A percentile compares a stretch with the other conserved stretches of the same genome.
phyloP scores from a whole-genome alignment of 2,329 filamentous ascomycete genomes.

The Fusarium transvaalense region DNA sequence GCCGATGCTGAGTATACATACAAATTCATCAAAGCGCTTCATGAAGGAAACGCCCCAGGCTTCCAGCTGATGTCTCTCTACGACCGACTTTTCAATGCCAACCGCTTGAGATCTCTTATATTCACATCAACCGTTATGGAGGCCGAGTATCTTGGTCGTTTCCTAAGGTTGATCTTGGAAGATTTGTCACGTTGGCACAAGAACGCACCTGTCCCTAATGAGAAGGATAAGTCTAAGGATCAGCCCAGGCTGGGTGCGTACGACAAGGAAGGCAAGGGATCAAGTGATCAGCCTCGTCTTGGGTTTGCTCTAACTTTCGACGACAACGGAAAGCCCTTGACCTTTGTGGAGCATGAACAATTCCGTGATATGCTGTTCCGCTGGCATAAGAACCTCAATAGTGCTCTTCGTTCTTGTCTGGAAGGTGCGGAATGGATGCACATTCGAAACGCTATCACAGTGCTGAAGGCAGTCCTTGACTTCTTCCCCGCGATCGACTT shows the following conservation, averaged over 20 bases:
- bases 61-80: conserved; percentile 89
- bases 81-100: conserved; percentile 85
- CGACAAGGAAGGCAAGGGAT: conserved; percentile 78
- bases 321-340: conserved; percentile 72
- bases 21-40: conserved; percentile 86
- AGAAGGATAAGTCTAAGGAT: conserved; percentile 55
- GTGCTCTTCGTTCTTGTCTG: conserved; percentile 84
- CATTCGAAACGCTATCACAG: conserved; percentile 92
- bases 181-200: conserved; percentile 89
- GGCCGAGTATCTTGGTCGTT: conserved; percentile 91
- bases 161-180: conserved; percentile 83
- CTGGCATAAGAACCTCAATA: conserved; percentile 88
- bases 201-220: conserved; percentile 69
- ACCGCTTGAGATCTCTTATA: conserved; percentile 83
- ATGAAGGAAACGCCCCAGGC: conserved; percentile 84
- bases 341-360: conserved; percentile 83
- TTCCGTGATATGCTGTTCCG: conserved; percentile 88
- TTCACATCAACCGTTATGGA: conserved; percentile 92
- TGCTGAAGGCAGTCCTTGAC: conserved; percentile 83
- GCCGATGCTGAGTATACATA: conserved; percentile 91
- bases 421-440: conserved; percentile 94
- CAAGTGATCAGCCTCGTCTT: conserved; percentile 68
- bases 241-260: conserved; percentile 78
- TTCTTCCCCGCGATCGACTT: conserved; percentile 91
- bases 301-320: conserved; percentile 85